Percentiles rank a stretch among this genome's conserved stretches.
phyloP scores from a whole-genome alignment of 2,329 filamentous ascomycete species.

The Fonsecaea nubica region DNA sequence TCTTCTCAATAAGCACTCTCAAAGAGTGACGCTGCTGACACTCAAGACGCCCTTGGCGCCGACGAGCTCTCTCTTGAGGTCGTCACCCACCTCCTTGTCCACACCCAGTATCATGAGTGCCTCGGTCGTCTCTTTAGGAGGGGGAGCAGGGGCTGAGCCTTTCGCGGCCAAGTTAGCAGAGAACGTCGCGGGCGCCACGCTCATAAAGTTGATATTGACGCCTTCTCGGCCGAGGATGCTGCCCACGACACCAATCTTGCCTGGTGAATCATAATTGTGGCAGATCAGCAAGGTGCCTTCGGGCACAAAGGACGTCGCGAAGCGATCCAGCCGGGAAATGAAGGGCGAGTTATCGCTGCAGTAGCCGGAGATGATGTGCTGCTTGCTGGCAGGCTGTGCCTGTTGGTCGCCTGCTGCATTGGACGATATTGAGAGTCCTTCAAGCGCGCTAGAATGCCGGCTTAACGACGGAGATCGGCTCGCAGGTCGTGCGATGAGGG shows the following conservation, averaged over 20 bases:
- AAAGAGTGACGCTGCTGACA: conserved; percentile 59
- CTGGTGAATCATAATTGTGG: conserved; percentile 80
- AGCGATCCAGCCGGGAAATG: conserved; percentile 76
- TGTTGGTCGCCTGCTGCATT: conserved; percentile 22
- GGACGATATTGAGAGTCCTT: conserved; percentile 20
- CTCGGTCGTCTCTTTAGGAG: conserved; percentile 54
- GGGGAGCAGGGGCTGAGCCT: conserved; percentile 42
- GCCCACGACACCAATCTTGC: conserved; percentile 82
- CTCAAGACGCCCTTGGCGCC: conserved; percentile 60
- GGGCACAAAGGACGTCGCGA: conserved; percentile 75
- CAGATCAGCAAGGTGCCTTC: conserved; percentile 77
- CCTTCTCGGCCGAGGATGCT: conserved; percentile 70
- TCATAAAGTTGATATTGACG: conserved; percentile 83
- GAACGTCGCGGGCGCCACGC: conserved; percentile 61
- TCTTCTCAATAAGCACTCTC: background rate
- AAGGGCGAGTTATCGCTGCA: conserved; percentile 54
- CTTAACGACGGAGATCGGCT: conserved; percentile 47
- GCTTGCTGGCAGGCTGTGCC: conserved; percentile 35
- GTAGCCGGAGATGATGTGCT: conserved; percentile 59
- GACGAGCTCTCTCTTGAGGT: conserved; percentile 59
- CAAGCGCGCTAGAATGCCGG: conserved; percentile 33
- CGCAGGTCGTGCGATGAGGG: conserved; percentile 63
- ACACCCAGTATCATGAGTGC: conserved; percentile 84
- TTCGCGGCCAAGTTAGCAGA: conserved; percentile 21
- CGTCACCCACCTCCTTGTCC: conserved; percentile 67